Base-by-base conservation (phyloP, 176 grass and related monocot genomes). In the Aegilops longissima region DNA sequence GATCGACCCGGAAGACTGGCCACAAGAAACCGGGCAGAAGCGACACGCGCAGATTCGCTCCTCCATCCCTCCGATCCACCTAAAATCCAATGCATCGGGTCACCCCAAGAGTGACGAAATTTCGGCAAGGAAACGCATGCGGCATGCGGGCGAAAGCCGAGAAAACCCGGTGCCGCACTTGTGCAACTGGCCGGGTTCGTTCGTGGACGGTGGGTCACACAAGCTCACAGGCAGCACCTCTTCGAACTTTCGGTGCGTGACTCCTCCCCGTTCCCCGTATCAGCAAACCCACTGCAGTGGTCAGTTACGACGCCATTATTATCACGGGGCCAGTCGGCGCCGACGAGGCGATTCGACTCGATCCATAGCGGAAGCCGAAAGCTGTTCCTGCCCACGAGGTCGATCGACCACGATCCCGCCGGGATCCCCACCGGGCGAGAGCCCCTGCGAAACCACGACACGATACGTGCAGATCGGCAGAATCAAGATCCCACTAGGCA, bases 71-170 rank as follows among this genome's bases (percentile, higher is more conserved):
- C 39, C 24, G 0, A 2, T 29, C 24, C 69, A 30, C 12, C 3
- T 35, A 58, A n/a, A 70, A 70, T 87, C 65, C 86, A 76, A 10
- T 33, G 70, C 39, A 66, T 16, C 17, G 16, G 16, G 33, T 79
- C 66, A 23, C n/a, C 75, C 18, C 21, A 39, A 39, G 4, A 52
- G 27, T 49, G 76, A 84, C n/a, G 0, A 39, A 8, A 38, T 4
- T 10, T 29, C 56, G 63, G 11, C 75, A 68, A 39, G 8, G 82
- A 34, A 56, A 23, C 14, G 71, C 45, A 68, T 58, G 79, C 61
- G 14, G 44, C 44, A 45, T 45, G 42, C 42, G 42, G 3, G 42
- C 42, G 42, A 12, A 45, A 45, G 42, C 42, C 3, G 42, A 45
- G 42, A 45, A 45, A 45, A 45, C 42, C 42, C 11, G 11, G 44